Evolutionary conservation across 495 filamentous ascomycete species (phyloP).

Genomic region (Penicillium cataractarum): DNA sequence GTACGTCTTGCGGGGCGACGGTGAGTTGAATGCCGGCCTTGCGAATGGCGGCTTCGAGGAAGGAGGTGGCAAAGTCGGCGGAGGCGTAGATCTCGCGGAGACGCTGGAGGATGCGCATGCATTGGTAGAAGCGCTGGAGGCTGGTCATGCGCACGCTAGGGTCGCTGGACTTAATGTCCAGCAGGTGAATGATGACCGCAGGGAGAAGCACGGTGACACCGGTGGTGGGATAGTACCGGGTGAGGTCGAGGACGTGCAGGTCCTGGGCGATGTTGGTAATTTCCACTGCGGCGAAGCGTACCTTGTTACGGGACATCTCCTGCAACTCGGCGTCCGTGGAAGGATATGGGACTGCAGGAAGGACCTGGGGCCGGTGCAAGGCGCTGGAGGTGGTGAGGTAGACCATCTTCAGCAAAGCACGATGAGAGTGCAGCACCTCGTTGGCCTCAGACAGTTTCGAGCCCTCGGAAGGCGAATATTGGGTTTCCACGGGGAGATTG

Average conservation of each 20-base stretch:
- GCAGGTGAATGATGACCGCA: conserved; percentile 86
- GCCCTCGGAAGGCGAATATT: conserved; percentile 54
- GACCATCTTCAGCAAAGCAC: conserved; percentile 82
- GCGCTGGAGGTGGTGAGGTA: conserved; percentile 86
- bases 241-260: conserved; percentile 68
- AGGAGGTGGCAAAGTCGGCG: conserved; percentile 82
- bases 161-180: conserved; percentile 82
- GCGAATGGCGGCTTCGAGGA: conserved; percentile 81
- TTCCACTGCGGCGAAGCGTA: conserved; percentile 75
- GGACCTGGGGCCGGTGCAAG: conserved; percentile 83
- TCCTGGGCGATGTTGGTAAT: conserved; percentile 79
- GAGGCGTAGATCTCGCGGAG: conserved; percentile 84
- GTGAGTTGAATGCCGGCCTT: conserved; percentile 70
- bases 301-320: conserved; percentile 76
- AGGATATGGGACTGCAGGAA: conserved; percentile 69
- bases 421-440: conserved; percentile 69
- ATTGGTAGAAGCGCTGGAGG: conserved; percentile 77
- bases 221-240: conserved; percentile 79
- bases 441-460: conserved; percentile 52
- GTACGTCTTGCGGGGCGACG: conserved; percentile 45
- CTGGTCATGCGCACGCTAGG: conserved; percentile 67
- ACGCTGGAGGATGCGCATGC: conserved; percentile 80
- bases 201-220: conserved; percentile 88
- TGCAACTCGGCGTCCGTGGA: conserved; percentile 64
- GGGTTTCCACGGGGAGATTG: conserved; percentile 67